Evolutionary conservation across 1,284 basidiomycete genomes (phyloP), one percentile per base, ranked within the genome.

Genomic region (Cutaneotrichosporon sp.): DNA sequence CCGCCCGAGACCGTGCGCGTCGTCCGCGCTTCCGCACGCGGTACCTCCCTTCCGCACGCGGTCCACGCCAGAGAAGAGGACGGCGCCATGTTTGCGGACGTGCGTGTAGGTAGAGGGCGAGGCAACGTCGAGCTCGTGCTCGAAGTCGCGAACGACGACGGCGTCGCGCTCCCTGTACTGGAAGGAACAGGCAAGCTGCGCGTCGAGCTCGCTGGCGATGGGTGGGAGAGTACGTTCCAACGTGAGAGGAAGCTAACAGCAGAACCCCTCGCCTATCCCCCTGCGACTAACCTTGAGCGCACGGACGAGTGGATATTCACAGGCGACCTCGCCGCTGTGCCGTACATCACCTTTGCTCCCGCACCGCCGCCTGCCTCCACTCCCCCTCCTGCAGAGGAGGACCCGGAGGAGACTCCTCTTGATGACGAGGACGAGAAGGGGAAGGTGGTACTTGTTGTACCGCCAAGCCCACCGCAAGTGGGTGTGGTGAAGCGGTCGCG

Each of bases 211-310:
- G 46, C 53, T 0, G 72, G 74, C 7, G 62, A 66, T 14, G 69
- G 69, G 16, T 77, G 74, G 74, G 60, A 68, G 16, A 65, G 75
- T 76, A 52, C 69, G 71, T 74, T 4, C 6, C 11, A 9, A 22
- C 11, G 21, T 51, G 18, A 31, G 34, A 49, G 14, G 16, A 2
- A 18, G 50, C 63, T 67, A 51, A 67, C 60, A 26, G 3, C 55
- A 70, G 67, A 67, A 50, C 62, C 63, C 1, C 56, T 69, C 10
- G 38, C 34, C 13, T n/a, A 52, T n/a, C 38, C 51, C 42, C 61
- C 67, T 16, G 34, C 51, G 26, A 70, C 64, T 1, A 65, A 61
- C 16, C 62, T 69, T 32, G 60, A 55, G 26, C 64, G 52, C 8
- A 60, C 62, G 11, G 30, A 50, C 13, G 62, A 58, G 3, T 59